These are phyloP conservation scores for Penicillium arizonense DNA, from an alignment of 495 filamentous ascomycete species.

Conservation along the genomic window DNA sequence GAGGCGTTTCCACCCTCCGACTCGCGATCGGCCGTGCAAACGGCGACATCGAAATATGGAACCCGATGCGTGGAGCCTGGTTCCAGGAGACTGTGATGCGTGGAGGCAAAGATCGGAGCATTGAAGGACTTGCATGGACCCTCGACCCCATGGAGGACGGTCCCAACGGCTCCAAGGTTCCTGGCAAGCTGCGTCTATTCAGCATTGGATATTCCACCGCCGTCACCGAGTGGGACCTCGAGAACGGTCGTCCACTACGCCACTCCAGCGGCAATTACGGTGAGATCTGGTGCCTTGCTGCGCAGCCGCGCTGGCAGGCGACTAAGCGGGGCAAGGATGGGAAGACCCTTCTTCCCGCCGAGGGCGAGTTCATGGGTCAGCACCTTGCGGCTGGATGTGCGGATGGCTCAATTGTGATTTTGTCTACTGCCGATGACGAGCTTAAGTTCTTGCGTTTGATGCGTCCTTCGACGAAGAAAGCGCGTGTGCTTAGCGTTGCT, in stretches of 20 bases:
- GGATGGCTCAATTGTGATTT: slow-evolving; percentile 81
- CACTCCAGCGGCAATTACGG: slow-evolving; percentile 91
- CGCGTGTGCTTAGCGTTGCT: slow-evolving; percentile 81
- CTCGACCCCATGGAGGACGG: slow-evolving; percentile 74
- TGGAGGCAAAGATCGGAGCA: slow-evolving; percentile 81
- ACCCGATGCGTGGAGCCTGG: slow-evolving; percentile 82
- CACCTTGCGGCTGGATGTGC: slow-evolving; percentile 87
- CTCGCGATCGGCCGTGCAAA: slow-evolving; percentile 91
- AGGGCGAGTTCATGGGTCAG: slow-evolving; percentile 55
- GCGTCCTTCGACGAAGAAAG: slow-evolving; percentile 72
- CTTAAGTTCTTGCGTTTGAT: slow-evolving; percentile 70
- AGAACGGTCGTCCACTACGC: slow-evolving; percentile 67
- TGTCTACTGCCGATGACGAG: slow-evolving; percentile 81
- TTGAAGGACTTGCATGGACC: slow-evolving; percentile 91
- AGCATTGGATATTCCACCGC: slow-evolving; percentile 92
- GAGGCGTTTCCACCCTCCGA: slow-evolving; percentile 58
- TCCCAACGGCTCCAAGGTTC: slow-evolving; percentile 55
- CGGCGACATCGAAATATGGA: slow-evolving; percentile 98
- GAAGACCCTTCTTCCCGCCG: slow-evolving; percentile 31
- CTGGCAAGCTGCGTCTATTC: slow-evolving; percentile 83
- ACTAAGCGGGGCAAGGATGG: slow-evolving; percentile 36
- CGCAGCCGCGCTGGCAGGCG: slow-evolving; percentile 65
- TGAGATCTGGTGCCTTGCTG: slow-evolving; percentile 93
- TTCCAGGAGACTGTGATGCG: slow-evolving; percentile 81
- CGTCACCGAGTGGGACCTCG: slow-evolving; percentile 93